Percentiles rank a stretch among this genome's conserved stretches.
phyloP scores from a whole-genome alignment of 305 asterid genomes.

The Striga hermonthica region DNA sequence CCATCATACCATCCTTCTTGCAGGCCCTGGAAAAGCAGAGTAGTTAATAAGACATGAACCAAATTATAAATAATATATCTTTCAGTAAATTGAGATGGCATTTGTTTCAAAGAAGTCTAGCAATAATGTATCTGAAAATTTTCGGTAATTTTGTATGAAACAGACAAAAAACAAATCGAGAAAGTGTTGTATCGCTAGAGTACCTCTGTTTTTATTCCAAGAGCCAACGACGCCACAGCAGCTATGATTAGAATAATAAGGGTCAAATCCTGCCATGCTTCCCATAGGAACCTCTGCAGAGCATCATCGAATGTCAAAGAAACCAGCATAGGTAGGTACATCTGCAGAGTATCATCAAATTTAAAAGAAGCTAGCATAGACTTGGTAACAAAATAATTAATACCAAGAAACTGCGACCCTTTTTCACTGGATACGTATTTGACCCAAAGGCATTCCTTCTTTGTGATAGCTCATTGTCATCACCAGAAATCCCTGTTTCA shows the following conservation, averaged over 20 bases:
- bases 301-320: slow-evolving; percentile 18
- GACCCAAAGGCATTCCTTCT: slow-evolving; percentile 71
- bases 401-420: slow-evolving; percentile 86
- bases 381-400: slow-evolving; percentile 20
- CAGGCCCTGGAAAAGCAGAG: slow-evolving; percentile 53
- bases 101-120: slow-evolving; percentile 5
- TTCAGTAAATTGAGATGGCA: slow-evolving; percentile 14
- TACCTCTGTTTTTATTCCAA: slow-evolving; percentile 89
- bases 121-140: neutral
- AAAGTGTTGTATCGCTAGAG: neutral
- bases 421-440: slow-evolving; percentile 84
- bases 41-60: slow-evolving; percentile 4
- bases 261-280: slow-evolving; percentile 91
- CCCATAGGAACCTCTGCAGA: slow-evolving; percentile 85
- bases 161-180: neutral
- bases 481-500: slow-evolving; percentile 54
- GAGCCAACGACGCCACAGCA: slow-evolving; percentile 76
- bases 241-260: slow-evolving; percentile 84
- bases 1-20: slow-evolving; percentile 97
- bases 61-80: slow-evolving; percentile 1
- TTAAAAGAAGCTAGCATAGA: neutral
- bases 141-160: neutral
- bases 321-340: slow-evolving; percentile 17
- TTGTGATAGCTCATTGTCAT: slow-evolving; percentile 47
- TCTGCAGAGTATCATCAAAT: neutral